phyloP scores from a whole-genome alignment of 345 rosid species.

The Salix exigua region DNA sequence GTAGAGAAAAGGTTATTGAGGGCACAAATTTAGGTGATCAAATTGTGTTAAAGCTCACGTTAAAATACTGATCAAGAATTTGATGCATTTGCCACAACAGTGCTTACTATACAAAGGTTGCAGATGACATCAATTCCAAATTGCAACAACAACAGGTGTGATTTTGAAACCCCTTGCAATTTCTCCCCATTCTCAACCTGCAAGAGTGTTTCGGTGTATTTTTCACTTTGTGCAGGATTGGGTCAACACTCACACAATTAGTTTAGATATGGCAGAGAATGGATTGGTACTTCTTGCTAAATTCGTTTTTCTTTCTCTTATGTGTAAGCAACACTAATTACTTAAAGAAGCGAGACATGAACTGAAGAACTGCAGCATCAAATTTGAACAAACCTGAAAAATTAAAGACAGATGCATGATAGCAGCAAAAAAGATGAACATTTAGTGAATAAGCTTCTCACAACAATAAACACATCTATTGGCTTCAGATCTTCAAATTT shows the following conservation, averaged over 20 bases:
- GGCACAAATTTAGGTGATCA: constrained; percentile 10
- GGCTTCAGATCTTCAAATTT: background rate
- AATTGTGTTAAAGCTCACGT: constrained; percentile 7
- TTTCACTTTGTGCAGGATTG: constrained; percentile 45
- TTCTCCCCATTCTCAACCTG: background rate
- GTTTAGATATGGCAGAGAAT: constrained; percentile 25
- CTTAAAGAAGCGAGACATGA: background rate
- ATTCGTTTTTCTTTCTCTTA: background rate
- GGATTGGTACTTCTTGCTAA: constrained; percentile 30
- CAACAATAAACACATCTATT: background rate
- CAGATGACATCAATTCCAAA: constrained; percentile 39
- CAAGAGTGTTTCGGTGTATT: constrained; percentile 1
- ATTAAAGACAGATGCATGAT: background rate
- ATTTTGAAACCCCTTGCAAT: background rate
- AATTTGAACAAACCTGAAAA: background rate
- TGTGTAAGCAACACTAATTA: background rate
- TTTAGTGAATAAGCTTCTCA: background rate
- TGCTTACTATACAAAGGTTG: constrained; percentile 46
- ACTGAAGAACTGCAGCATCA: background rate
- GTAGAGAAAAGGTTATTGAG: constrained; percentile 49
- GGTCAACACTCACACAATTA: constrained; percentile 32
- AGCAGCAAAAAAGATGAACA: background rate
- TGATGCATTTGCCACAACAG: constrained; percentile 32
- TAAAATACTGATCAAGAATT: background rate
- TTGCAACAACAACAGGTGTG: constrained; percentile 60